Percentiles rank a stretch among this genome's conserved stretches.
Evolutionary conservation across 2,329 filamentous ascomycete species (phyloP).

Genomic region (Ceratocystis huliohia): DNA sequence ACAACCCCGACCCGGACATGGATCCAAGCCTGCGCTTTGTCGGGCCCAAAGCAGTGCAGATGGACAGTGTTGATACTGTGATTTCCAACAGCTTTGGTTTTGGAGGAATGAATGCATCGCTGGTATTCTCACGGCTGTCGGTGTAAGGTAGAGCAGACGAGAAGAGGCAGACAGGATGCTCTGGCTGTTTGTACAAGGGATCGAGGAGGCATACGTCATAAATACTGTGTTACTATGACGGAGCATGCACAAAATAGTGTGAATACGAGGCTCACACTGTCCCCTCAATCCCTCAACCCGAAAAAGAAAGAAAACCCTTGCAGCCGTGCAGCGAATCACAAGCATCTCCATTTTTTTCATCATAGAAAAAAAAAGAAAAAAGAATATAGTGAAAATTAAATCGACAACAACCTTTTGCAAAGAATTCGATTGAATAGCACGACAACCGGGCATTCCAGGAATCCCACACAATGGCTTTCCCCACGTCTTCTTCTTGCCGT

Average conservation of each 20-base stretch:
- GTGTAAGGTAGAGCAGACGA: neutral
- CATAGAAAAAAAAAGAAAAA: neutral
- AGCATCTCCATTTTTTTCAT: conserved; percentile 4
- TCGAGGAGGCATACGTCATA: neutral
- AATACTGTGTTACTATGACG: too few relatives aligned
- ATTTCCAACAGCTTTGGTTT: conserved; percentile 96
- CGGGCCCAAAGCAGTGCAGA: conserved; percentile 55
- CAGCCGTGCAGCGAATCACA: conserved; percentile 15
- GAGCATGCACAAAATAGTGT: neutral
- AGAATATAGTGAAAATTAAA: neutral
- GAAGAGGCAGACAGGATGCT: neutral
- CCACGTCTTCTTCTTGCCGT: neutral
- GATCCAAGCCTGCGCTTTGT: conserved; percentile 78
- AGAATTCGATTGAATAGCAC: neutral
- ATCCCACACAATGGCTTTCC: conserved; percentile 9
- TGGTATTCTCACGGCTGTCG: conserved; percentile 51
- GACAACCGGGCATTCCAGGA: neutral
- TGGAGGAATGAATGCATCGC: conserved; percentile 84
- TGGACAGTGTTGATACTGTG: conserved; percentile 52
- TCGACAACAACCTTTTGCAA: neutral
- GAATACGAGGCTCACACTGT: neutral
- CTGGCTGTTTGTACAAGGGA: neutral
- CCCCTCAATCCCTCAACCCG: conserved; percentile 12
- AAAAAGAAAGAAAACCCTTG: conserved; percentile 14
- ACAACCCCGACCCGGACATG: conserved; percentile 41